Conservation (phyloP, 1,284 basidiomycete species). For the Agroathelia rolfsii region DNA sequence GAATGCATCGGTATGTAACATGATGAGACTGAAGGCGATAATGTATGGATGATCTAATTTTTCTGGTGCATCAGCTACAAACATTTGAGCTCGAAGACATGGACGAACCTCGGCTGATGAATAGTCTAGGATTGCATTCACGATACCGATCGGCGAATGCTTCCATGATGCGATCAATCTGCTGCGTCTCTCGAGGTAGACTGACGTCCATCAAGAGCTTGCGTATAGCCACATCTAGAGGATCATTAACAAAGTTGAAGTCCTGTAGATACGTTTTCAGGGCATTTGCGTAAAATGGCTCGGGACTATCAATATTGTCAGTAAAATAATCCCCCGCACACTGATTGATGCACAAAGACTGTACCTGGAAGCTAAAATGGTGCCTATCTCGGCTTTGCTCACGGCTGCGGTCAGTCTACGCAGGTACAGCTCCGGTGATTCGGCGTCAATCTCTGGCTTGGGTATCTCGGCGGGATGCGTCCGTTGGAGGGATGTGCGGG, state of each 20-base stretch:
- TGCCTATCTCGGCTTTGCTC: constrained; percentile 68
- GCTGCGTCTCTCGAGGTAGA: constrained; percentile 92
- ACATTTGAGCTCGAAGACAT: neutral
- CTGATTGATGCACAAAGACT: no score
- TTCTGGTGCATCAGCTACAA: no score
- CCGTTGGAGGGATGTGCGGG: constrained; percentile 36
- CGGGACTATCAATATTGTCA: constrained; percentile 39
- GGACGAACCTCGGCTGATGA: constrained; percentile 61
- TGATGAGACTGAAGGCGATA: constrained; percentile 94
- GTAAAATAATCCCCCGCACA: no score
- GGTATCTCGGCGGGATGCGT: constrained; percentile 36
- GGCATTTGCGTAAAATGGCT: constrained; percentile 64
- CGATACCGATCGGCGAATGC: constrained; percentile 85
- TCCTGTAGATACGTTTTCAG: constrained; percentile 65
- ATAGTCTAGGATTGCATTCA: constrained; percentile 78
- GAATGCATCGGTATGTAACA: constrained; percentile 98
- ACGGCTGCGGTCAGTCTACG: constrained; percentile 51
- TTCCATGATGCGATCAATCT: constrained; percentile 96
- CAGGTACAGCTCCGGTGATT: constrained; percentile 66
- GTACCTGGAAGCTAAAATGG: constrained; percentile 77
- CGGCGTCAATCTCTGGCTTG: constrained; percentile 43
- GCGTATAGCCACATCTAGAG: constrained; percentile 89
- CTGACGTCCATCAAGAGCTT: constrained; percentile 87
- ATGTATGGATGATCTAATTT: constrained; percentile 89
- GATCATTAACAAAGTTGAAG: constrained; percentile 76